A percentile compares a stretch with the other conserved stretches of the same genome.
Conservation (phyloP, 495 filamentous ascomycete species). For the Saxispiralis lemnorum region DNA sequence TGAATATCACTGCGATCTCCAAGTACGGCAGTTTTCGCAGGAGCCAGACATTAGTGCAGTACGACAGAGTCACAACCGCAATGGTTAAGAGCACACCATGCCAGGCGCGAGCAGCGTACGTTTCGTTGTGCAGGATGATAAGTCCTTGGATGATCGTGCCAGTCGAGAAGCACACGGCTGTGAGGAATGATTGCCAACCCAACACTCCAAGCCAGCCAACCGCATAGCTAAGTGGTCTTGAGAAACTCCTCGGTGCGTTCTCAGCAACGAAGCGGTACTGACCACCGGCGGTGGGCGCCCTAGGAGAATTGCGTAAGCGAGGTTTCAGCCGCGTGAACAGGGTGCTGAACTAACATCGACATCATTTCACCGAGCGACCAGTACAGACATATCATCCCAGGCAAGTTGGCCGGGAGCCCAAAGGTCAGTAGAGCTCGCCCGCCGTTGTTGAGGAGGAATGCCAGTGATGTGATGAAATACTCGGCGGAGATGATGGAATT, state of each 20-base stretch:
- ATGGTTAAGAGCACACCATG: constrained; percentile 20
- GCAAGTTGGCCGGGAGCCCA: not conserved
- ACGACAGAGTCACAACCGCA: not conserved
- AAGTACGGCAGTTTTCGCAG: constrained; percentile 27
- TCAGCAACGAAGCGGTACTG: constrained; percentile 1
- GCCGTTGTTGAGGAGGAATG: not conserved
- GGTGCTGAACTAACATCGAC: not conserved
- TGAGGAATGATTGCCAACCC: constrained; percentile 6
- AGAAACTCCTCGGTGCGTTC: not conserved
- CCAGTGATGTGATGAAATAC: not conserved
- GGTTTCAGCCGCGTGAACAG: not conserved
- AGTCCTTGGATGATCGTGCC: constrained; percentile 27
- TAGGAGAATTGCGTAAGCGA: not conserved
- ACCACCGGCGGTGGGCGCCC: not conserved
- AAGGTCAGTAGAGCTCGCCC: not conserved
- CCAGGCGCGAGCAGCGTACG: constrained; percentile 28
- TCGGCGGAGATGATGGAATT: not conserved
- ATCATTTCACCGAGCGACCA: constrained; percentile 1
- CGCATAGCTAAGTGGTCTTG: constrained; percentile 8
- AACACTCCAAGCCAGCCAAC: constrained; percentile 3
- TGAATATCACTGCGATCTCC: constrained; percentile 27
- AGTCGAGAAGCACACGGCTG: constrained; percentile 18
- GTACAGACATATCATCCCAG: not conserved
- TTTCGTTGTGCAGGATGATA: constrained; percentile 22
- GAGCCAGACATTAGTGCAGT: constrained; percentile 24